A percentile compares a stretch with the other conserved stretches of the same genome.
These are phyloP conservation scores for Arctium minus DNA, from an alignment of 129 eudicot species.

Conservation along the genomic window DNA sequence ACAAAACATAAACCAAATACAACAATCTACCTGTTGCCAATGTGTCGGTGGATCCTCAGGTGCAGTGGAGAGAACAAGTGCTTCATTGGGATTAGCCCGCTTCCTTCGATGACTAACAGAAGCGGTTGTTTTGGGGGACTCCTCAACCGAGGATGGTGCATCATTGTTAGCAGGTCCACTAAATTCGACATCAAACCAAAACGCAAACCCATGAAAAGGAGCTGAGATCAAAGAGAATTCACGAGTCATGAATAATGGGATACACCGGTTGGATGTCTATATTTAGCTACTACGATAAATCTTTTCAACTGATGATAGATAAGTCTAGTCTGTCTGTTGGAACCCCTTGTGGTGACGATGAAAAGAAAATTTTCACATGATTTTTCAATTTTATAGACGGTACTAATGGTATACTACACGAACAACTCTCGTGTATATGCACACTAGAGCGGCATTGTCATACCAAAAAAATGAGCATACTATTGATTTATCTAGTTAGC, in stretches of 20 bases:
- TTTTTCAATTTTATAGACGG: too few species aligned
- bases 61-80: constrained; percentile 93
- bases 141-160: constrained; percentile 32
- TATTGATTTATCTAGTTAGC: too few species aligned
- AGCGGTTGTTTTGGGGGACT: constrained; percentile 28
- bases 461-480: too few species aligned
- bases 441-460: too few species aligned
- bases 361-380: too few species aligned
- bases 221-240: constrained; percentile 43
- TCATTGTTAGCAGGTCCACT: constrained; percentile 38
- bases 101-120: constrained; percentile 52
- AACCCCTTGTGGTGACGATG: too few species aligned
- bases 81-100: constrained; percentile 73
- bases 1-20: not conserved
- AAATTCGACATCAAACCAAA: constrained; percentile 97
- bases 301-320: not conserved
- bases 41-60: constrained; percentile 99
- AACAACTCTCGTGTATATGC: too few species aligned
- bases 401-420: too few species aligned
- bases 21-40: constrained; percentile 82
- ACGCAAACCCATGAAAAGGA: constrained; percentile 93
- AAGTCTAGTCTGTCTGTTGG: too few species aligned
- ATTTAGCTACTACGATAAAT: too few species aligned
- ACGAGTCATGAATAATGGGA: not conserved
- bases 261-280: too few species aligned